Evolutionary conservation across 306 rosid genomes (phyloP).

Genomic region (Dryas octopetala): DNA sequence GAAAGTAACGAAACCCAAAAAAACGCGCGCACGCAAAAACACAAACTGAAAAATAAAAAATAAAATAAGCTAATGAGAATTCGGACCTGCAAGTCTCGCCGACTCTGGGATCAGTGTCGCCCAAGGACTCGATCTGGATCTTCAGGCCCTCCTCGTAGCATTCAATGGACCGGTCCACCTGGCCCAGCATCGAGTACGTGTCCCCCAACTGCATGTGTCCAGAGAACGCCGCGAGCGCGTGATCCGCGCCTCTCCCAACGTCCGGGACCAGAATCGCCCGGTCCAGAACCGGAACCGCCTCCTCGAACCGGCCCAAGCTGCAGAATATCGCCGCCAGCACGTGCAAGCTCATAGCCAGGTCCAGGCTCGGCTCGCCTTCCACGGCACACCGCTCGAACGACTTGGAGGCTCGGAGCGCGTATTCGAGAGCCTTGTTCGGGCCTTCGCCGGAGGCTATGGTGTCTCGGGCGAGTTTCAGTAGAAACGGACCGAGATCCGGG

Average conservation of each 20-base stretch:
- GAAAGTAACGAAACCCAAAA: no score
- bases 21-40: neutral
- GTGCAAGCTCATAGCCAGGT: conserved; percentile 94
- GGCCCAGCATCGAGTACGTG: conserved; percentile 94
- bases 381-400: conserved; percentile 88
- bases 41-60: neutral
- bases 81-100: conserved; percentile 91
- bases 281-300: conserved; percentile 90
- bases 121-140: conserved; percentile 92
- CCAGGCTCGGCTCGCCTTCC: conserved; percentile 81
- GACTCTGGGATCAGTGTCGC: conserved; percentile 91
- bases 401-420: conserved; percentile 78
- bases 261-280: conserved; percentile 86
- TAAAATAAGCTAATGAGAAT: neutral
- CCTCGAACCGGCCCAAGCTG: conserved; percentile 88
- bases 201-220: conserved; percentile 97
- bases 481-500: conserved; percentile 98
- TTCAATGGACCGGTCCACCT: conserved; percentile 72
- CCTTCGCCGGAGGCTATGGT: conserved; percentile 97
- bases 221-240: conserved; percentile 93
- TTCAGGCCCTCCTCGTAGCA: conserved; percentile 86
- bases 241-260: conserved; percentile 62
- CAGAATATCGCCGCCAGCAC: conserved; percentile 94
- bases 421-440: conserved; percentile 81
- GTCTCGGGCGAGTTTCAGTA: conserved; percentile 83